Conservation (phyloP, 805 yeast genomes). For the Pichia californica region DNA sequence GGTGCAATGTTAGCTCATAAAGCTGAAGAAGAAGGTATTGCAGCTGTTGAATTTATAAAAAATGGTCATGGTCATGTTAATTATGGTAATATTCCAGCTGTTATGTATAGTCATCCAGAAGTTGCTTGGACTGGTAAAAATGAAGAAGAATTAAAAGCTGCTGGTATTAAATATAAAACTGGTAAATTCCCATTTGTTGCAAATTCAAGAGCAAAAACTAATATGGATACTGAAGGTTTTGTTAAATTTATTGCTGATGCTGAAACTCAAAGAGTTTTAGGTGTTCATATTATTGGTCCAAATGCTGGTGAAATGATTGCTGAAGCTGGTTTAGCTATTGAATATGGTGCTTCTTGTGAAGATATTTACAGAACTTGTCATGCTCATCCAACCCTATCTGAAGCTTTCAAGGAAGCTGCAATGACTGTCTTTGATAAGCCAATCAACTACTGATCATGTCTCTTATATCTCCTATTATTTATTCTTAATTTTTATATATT, state of each 20-base stretch:
- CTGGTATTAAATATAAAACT: constrained; percentile 83
- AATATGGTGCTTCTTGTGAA: constrained; percentile 98
- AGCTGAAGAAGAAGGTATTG: constrained; percentile 99
- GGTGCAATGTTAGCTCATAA: constrained; percentile 99
- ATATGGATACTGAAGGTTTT: constrained; percentile 93
- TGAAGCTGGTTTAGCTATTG: constrained; percentile 95
- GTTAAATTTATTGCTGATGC: constrained; percentile 95
- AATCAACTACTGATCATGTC: constrained; percentile 78
- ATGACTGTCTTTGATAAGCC: constrained; percentile 88
- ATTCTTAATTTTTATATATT: no score
- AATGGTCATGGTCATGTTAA: constrained; percentile 95
- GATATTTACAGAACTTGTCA: constrained; percentile 97
- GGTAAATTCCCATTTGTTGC: constrained; percentile 99
- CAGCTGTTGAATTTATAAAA: constrained; percentile 93
- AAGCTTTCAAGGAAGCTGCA: constrained; percentile 98
- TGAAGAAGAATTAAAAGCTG: constrained; percentile 51
- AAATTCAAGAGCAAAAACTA: constrained; percentile 98
- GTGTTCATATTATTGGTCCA: constrained; percentile 96
- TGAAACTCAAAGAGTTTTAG: constrained; percentile 93
- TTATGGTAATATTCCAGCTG: constrained; percentile 96
- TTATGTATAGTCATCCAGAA: constrained; percentile 99
- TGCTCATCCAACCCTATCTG: constrained; percentile 97
- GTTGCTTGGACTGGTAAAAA: constrained; percentile 99
- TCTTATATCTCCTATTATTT: no score
- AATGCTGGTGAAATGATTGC: constrained; percentile 99